Percentiles rank a stretch among this genome's conserved stretches.
Conservation (phyloP, 1,284 basidiomycete genomes). For the Butyriboletus appendiculatus region DNA sequence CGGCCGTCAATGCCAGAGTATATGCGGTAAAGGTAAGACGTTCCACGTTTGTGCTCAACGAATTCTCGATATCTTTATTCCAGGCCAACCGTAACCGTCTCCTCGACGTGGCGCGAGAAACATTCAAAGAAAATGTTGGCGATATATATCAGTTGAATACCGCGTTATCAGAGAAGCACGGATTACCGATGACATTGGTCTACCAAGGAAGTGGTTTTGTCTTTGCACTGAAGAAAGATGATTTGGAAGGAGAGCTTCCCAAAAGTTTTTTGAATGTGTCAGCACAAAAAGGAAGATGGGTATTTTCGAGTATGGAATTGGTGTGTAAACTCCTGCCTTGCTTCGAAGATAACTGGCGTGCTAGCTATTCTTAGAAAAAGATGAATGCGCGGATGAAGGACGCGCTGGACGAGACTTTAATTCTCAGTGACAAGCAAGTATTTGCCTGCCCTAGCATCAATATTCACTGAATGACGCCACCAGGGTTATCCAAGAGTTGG, state of each 20-base stretch:
- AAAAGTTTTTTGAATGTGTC: constrained; percentile 69
- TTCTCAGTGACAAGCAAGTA: constrained; percentile 73
- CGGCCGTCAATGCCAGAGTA: constrained; percentile 70
- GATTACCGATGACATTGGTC: constrained; percentile 61
- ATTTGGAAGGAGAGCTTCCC: constrained; percentile 64
- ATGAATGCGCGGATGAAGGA: constrained; percentile 84
- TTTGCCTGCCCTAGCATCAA: not conserved
- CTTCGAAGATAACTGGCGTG: not conserved
- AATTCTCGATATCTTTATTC: not conserved
- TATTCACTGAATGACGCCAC: not conserved
- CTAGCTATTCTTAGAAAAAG: constrained; percentile 54
- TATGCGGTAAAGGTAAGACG: constrained; percentile 75
- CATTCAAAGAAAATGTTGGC: constrained; percentile 86
- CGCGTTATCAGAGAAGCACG: constrained; percentile 58
- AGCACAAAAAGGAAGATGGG: constrained; percentile 66
- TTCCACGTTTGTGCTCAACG: not conserved
- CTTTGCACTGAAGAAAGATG: constrained; percentile 67
- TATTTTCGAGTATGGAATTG: constrained; percentile 81
- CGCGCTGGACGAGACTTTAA: constrained; percentile 78
- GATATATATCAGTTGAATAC: constrained; percentile 76
- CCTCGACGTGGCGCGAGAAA: constrained; percentile 90
- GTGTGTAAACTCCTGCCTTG: constrained; percentile 42
- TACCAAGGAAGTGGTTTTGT: constrained; percentile 75
- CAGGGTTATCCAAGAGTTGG: constrained; percentile 75
- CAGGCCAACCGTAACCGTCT: constrained; percentile 78